phyloP scores from a whole-genome alignment of 768 basidiomycete genomes.

The Psilocybe cubensis region DNA sequence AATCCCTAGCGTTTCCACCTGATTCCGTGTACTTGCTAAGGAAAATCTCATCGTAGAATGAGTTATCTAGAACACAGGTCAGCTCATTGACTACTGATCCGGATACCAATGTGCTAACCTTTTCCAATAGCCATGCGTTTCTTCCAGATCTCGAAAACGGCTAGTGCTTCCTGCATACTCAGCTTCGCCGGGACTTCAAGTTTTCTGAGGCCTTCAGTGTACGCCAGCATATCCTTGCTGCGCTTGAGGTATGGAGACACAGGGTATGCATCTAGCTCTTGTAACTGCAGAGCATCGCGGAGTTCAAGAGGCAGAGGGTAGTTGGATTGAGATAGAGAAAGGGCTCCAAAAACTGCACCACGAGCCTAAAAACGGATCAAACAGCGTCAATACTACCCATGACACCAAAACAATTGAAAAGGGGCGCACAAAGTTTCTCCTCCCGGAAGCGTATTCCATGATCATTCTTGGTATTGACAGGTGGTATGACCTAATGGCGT shows the following conservation, averaged over 20 bases:
- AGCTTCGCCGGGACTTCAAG: constrained; percentile 57
- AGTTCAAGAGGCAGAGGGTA: constrained; percentile 69
- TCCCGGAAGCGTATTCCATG: constrained; percentile 79
- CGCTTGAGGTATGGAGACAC: constrained; percentile 61
- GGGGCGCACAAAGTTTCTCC: constrained; percentile 64
- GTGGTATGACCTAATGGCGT: constrained; percentile 71
- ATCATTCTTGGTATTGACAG: constrained; percentile 78
- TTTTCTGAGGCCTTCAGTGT: constrained; percentile 50
- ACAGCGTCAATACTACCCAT: constrained; percentile 2
- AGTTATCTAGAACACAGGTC: constrained; percentile 24
- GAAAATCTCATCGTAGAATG: constrained; percentile 68
- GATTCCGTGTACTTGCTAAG: constrained; percentile 79
- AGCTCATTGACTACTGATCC: neutral
- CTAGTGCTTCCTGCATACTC: constrained; percentile 67
- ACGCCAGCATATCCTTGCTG: constrained; percentile 48
- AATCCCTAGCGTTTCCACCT: constrained; percentile 78
- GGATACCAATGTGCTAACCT: constrained; percentile 14
- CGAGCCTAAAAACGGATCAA: constrained; percentile 46
- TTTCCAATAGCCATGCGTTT: constrained; percentile 45
- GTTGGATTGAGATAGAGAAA: constrained; percentile 61
- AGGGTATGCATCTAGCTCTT: constrained; percentile 24
- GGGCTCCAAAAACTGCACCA: constrained; percentile 74
- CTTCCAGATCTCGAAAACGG: constrained; percentile 79
- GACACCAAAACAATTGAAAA: neutral
- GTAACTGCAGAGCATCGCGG: constrained; percentile 52